Conservation (phyloP, 306 rosid genomes). For the Prunus mongolica region DNA sequence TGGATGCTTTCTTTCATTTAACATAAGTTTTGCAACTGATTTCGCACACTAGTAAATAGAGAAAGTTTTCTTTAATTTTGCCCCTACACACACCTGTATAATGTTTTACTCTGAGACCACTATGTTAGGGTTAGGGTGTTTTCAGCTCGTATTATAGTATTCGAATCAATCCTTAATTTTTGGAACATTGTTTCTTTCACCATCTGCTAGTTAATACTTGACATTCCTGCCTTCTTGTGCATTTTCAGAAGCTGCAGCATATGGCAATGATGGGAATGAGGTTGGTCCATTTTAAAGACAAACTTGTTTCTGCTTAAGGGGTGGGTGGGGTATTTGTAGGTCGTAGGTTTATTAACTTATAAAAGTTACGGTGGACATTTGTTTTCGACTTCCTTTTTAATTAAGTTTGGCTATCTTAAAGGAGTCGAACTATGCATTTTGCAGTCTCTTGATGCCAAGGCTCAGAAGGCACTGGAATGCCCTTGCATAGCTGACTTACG, state of each 20-base stretch:
- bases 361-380: no score
- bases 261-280: constrained; percentile 63
- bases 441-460: constrained; percentile 83
- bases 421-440: constrained; percentile 26
- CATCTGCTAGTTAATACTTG: constrained; percentile 2
- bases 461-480: constrained; percentile 83
- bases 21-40: background rate
- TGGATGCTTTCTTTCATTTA: background rate
- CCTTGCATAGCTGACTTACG: constrained; percentile 92
- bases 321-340: background rate
- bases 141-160: background rate
- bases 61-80: background rate
- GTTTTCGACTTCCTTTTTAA: background rate
- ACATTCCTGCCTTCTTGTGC: constrained; percentile 7
- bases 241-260: constrained; percentile 80
- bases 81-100: background rate
- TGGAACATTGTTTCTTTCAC: background rate
- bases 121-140: background rate
- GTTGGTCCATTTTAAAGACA: constrained; percentile 36
- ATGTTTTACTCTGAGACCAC: background rate
- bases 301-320: background rate
- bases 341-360: background rate
- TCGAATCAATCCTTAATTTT: background rate
- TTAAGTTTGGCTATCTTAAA: constrained; percentile 1
- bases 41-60: background rate